Percentiles rank a stretch among this genome's conserved stretches.
Conservation (phyloP, 169 alveolate species). For the Cryptosporidium canis region DNA sequence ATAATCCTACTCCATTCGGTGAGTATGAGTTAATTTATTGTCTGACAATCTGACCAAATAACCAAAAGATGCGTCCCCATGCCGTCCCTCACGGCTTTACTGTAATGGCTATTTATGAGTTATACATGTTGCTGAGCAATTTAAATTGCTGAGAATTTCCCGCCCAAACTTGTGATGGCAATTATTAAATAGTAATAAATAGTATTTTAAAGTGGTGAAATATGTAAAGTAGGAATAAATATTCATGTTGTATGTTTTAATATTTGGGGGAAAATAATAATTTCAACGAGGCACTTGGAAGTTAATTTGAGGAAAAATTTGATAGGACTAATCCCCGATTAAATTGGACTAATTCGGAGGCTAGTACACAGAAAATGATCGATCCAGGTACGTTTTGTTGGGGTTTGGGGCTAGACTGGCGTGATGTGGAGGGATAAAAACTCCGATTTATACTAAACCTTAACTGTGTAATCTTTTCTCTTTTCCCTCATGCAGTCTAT, state of each 20-base stretch:
- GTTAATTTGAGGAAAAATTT: neutral
- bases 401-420: neutral
- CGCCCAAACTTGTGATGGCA: neutral
- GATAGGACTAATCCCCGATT: neutral
- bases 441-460: neutral
- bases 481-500: neutral
- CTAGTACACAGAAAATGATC: neutral
- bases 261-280: neutral
- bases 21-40: neutral
- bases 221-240: neutral
- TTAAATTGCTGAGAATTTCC: neutral
- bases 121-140: neutral
- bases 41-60: neutral
- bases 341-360: neutral
- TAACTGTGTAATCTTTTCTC: neutral
- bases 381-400: conserved; percentile 28
- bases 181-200: neutral
- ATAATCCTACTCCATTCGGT: too few species aligned
- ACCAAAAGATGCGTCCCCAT: neutral
- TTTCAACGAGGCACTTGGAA: neutral
- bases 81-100: neutral
- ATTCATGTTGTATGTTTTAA: neutral
- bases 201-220: neutral
- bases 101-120: neutral
- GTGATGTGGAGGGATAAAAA: neutral